Base-by-base conservation (phyloP, 805 yeast genomes). In the Hanseniaspora taiwanica region DNA sequence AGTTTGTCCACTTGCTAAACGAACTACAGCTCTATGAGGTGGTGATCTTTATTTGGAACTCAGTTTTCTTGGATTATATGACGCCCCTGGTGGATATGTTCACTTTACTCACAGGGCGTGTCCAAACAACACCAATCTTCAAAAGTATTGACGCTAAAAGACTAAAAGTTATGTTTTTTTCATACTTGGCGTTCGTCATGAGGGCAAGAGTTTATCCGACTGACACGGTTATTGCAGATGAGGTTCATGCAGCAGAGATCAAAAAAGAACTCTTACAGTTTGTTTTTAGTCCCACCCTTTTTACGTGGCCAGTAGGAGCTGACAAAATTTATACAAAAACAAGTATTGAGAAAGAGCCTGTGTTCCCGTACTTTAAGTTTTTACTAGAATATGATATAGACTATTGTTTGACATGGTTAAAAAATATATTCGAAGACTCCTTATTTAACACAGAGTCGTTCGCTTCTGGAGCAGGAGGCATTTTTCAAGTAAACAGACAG, bases 391-490 rank as follows among this genome's bases (percentile, higher is more conserved):
- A 58, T 47, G 71, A 80, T 46, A 65, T 81, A 4, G 63, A 69
- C n/a, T 71, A 70, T 29, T 71, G 78, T 59, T 67, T 87, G 27
- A 64, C 78, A 0, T 71, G 82, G 14, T 56, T 91, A 43, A 80
- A 85, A 55, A 94, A 82, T 54, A 80, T 81, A 7, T 78, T 89
- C 52, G 96, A 89, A 53, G 94, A 85, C 54, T 61, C 81, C 0
- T 64, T 72, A 33, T 56, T 89, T 42, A 84, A 32, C 5, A 37
- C 17, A 24, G 44, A 16, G 40, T 46, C 13, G 54, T 53, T 18
- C 49, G 42, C 34, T 62, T 42, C 4, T 3, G 16, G 13, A 20
- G 19, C 21, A 18, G 39, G 21, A 13, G 16, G 18, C 3, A n/a
- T 37, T 10, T 20, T 37, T 20, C 35, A 27, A 6, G 65, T 81